Evolutionary conservation across 768 basidiomycete genomes (phyloP).

Genomic region (Mycena albidolilacea): DNA sequence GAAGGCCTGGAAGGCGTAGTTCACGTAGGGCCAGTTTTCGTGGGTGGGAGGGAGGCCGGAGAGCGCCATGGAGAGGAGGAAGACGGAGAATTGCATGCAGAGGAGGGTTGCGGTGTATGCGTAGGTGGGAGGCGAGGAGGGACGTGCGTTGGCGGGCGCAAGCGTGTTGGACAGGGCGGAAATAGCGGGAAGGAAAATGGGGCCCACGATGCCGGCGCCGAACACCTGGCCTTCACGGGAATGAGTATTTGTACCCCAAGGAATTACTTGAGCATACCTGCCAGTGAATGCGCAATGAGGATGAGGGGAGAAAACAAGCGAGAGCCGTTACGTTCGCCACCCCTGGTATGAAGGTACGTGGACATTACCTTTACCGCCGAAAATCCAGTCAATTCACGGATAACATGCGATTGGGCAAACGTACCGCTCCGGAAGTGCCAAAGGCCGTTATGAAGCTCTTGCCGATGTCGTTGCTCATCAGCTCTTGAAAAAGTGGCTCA

Average conservation of each 20-base stretch:
- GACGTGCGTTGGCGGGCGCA: neutral
- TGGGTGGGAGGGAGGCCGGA: conserved; percentile 4
- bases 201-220: conserved; percentile 28
- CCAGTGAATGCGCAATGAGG: conserved; percentile 7
- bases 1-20: conserved; percentile 34
- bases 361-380: conserved; percentile 13
- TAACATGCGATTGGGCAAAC: neutral
- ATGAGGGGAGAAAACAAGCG: conserved; percentile 10
- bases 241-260: too few relatives aligned
- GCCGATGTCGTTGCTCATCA: conserved; percentile 31
- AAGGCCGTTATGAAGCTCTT: conserved; percentile 24
- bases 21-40: conserved; percentile 8
- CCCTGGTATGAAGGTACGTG: conserved; percentile 13
- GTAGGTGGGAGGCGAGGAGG: neutral
- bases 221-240: conserved; percentile 12
- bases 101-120: conserved; percentile 16
- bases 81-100: conserved; percentile 21
- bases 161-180: conserved; percentile 20
- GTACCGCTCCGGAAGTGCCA: conserved; percentile 27
- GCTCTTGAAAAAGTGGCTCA: conserved; percentile 31
- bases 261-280: neutral
- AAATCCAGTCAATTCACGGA: too few relatives aligned
- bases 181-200: conserved; percentile 14
- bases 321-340: conserved; percentile 16
- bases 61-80: conserved; percentile 15